Base-by-base conservation (phyloP, 768 basidiomycete species). In the Cystobasidium ongulense region DNA sequence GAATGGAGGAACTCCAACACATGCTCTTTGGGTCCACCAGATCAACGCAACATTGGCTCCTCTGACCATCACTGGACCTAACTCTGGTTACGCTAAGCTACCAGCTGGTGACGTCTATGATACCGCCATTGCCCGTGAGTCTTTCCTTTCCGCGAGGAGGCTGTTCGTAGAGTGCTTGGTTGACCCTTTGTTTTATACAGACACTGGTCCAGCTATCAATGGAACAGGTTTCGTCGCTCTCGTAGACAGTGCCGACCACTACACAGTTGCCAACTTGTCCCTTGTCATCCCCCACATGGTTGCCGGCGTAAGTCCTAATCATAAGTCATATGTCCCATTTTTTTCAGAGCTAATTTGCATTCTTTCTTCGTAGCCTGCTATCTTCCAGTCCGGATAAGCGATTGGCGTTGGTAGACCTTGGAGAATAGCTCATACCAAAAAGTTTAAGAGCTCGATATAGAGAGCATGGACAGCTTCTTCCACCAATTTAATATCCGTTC, bases 211-310 rank as follows among this genome's bases (percentile, higher is more conserved):
- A 10, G 46, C 46, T 17, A 46, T 68, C 21, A 68, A 68, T 27
- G 85, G 84, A 38, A 87, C 86, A 0, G 82, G 85, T 83, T 88
- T 87, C 79, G 78, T 87, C 35, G 82, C 81, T 10, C 80, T 88
- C 35, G 85, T 84, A 17, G 84, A 85, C 76, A 76, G 77, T 18
- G 82, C 87, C 76, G 79, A 83, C 17, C 84, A 79, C 74, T 84
- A 88, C 15, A 87, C 87, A n/a, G 86, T 87, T 1, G 86, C 84
- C 80, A 88, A 88, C 80, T 76, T 87, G 35, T 82, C 84, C 1
- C 15, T 63, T 15, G 46, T 73, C 59, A 35, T 63, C n/a, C 38
- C 57, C 1, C 71, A 73, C 62, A 73, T 73, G 59, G 71, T 73
- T 46, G 71, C 71, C 33, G 71, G 71, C 17, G 57, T 59, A 59